phyloP scores from a whole-genome alignment of 2,329 filamentous ascomycete genomes.

The Emericellopsis atlantica region DNA sequence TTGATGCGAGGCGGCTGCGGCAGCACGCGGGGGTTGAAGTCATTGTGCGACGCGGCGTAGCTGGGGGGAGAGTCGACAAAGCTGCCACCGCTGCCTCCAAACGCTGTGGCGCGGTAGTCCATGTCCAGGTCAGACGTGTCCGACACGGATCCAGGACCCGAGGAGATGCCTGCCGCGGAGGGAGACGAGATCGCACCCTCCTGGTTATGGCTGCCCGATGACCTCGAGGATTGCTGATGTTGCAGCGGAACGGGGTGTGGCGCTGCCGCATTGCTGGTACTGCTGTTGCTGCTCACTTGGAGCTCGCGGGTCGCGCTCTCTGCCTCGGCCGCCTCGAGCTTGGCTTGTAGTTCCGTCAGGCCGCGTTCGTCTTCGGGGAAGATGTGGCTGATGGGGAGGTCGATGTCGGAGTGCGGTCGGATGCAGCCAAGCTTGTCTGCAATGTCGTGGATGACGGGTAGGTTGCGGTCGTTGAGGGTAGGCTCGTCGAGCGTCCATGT shows the following conservation, averaged over 20 bases:
- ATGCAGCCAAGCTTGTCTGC: slow-evolving; percentile 52
- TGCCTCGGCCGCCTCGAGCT: slow-evolving; percentile 29
- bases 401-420: slow-evolving; percentile 46
- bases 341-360: slow-evolving; percentile 40
- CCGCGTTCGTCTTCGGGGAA: slow-evolving; percentile 51
- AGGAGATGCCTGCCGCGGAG: too few relatives aligned
- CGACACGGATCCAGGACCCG: too few relatives aligned
- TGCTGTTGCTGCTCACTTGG: slow-evolving; percentile 11
- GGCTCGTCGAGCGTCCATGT: slow-evolving; percentile 51
- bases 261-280: not conserved
- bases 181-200: too few relatives aligned
- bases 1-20: slow-evolving; percentile 4
- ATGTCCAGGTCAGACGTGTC: slow-evolving; percentile 29
- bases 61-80: slow-evolving; percentile 40
- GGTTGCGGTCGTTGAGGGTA: slow-evolving; percentile 48
- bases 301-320: slow-evolving; percentile 24
- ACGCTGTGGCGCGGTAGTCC: slow-evolving; percentile 37
- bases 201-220: too few relatives aligned
- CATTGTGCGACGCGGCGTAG: slow-evolving; percentile 22
- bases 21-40: slow-evolving; percentile 22
- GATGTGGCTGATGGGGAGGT: slow-evolving; percentile 42
- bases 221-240: too few relatives aligned
- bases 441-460: slow-evolving; percentile 54
- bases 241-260: too few relatives aligned
- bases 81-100: slow-evolving; percentile 24